These are phyloP conservation scores for Sutorius australiensis DNA, from an alignment of 768 basidiomycete genomes.

Conservation along the genomic window DNA sequence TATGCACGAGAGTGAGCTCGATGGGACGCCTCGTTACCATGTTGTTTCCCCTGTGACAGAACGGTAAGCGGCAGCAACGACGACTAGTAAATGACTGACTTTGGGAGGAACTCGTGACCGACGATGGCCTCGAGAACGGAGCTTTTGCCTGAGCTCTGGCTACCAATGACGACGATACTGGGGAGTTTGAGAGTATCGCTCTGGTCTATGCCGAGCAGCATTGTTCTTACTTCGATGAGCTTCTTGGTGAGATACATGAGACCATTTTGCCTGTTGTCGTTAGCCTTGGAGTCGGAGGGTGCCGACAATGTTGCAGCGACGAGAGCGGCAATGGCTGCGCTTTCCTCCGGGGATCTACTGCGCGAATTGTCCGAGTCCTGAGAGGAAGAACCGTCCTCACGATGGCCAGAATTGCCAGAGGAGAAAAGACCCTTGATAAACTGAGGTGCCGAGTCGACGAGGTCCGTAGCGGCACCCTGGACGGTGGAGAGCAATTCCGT, in stretches of 20 bases:
- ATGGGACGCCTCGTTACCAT: constrained; percentile 99
- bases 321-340: constrained; percentile 66
- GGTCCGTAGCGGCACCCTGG: constrained; percentile 56
- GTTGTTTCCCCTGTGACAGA: constrained; percentile 76
- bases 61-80: background rate
- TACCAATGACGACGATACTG: constrained; percentile 97
- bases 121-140: constrained; percentile 97
- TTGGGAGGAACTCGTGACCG: constrained; percentile 96
- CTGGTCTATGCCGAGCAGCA: constrained; percentile 95
- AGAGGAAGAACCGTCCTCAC: constrained; percentile 31
- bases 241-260: constrained; percentile 92
- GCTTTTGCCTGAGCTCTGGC: constrained; percentile 98
- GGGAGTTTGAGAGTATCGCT: constrained; percentile 92
- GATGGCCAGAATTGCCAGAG: constrained; percentile 29
- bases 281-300: constrained; percentile 51
- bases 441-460: constrained; percentile 66
- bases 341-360: constrained; percentile 49
- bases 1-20: constrained; percentile 95
- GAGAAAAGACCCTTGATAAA: constrained; percentile 67
- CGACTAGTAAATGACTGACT: constrained; percentile 53
- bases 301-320: constrained; percentile 77
- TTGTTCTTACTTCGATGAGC: constrained; percentile 91
- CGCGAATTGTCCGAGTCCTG: constrained; percentile 35
- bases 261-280: constrained; percentile 61
- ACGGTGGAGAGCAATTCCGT: constrained; percentile 60